A percentile compares a stretch with the other conserved stretches of the same genome.
Conservation (phyloP, 176 grass and related monocot genomes). For the Triticum urartu region DNA sequence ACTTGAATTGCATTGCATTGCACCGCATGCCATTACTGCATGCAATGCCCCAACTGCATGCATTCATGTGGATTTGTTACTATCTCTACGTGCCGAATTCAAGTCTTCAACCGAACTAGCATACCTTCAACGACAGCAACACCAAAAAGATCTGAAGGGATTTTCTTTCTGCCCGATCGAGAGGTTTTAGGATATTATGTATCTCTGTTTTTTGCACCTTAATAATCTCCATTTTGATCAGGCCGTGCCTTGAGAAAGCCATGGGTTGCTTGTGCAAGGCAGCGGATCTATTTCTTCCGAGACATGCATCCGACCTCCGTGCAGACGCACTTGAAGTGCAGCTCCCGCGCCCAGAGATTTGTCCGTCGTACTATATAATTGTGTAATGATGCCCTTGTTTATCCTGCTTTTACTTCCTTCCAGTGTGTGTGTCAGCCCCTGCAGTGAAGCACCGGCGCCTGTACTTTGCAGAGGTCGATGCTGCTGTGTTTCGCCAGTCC, state of each 20-base stretch:
- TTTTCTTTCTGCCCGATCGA: background rate
- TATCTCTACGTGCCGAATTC: background rate
- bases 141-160: background rate
- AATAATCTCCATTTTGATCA: background rate
- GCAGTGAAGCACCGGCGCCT: constrained; percentile 12
- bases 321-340: background rate
- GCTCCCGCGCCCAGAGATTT: constrained; percentile 18
- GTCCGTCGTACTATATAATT: constrained; percentile 23
- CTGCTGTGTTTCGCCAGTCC: background rate
- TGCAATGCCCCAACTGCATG: constrained; percentile 36
- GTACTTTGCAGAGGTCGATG: background rate
- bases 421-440: background rate
- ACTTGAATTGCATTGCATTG: background rate
- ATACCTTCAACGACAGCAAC: background rate
- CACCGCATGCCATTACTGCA: constrained; percentile 40
- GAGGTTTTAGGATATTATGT: background rate
- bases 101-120: background rate
- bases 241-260: background rate
- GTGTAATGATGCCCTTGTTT: constrained; percentile 40
- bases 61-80: constrained; percentile 39
- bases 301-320: background rate
- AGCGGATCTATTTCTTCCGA: background rate
- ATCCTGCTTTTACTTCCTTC: background rate
- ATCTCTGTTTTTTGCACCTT: background rate
- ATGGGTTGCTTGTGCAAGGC: background rate